Percentiles rank a stretch among this genome's conserved stretches.
phyloP scores from a whole-genome alignment of 208 protist species.

The Spongospora subterranea region DNA sequence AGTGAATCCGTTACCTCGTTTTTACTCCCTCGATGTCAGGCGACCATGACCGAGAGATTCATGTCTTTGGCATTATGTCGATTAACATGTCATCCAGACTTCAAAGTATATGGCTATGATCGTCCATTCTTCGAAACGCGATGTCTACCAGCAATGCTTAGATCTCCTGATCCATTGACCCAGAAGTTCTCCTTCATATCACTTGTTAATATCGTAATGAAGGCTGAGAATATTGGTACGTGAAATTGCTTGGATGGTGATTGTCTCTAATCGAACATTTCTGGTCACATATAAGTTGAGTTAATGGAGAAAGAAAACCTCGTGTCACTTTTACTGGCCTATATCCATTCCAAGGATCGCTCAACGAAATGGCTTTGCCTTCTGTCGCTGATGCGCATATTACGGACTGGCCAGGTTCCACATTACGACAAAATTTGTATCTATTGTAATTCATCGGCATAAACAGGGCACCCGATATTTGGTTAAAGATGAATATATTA shows the following conservation, averaged over 20 bases:
- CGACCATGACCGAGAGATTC: constrained; percentile 12
- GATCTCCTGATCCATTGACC: neutral
- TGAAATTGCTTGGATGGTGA: neutral
- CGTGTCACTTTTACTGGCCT: constrained; percentile 47
- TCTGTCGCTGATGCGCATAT: neutral
- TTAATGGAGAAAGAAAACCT: constrained; percentile 57
- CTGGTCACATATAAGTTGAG: neutral
- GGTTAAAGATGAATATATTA: constrained; percentile 20
- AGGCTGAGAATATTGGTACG: constrained; percentile 39
- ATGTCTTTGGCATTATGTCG: constrained; percentile 9
- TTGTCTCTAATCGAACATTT: neutral
- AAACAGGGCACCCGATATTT: constrained; percentile 34
- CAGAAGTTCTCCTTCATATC: constrained; percentile 38
- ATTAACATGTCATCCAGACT: constrained; percentile 29
- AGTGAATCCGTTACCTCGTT: neutral
- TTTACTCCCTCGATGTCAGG: neutral
- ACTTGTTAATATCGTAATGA: constrained; percentile 46
- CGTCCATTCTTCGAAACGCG: constrained; percentile 49
- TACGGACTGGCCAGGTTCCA: constrained; percentile 7
- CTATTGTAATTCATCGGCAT: neutral
- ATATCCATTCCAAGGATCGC: constrained; percentile 2
- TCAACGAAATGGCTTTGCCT: constrained; percentile 56
- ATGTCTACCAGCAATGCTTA: constrained; percentile 27
- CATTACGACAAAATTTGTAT: neutral
- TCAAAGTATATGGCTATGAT: constrained; percentile 40